Evolutionary conservation across 202 grass and related monocot species (phyloP), one percentile per base, ranked within the genome.

Genomic region (Schoenoplectus tabernaemontani): DNA sequence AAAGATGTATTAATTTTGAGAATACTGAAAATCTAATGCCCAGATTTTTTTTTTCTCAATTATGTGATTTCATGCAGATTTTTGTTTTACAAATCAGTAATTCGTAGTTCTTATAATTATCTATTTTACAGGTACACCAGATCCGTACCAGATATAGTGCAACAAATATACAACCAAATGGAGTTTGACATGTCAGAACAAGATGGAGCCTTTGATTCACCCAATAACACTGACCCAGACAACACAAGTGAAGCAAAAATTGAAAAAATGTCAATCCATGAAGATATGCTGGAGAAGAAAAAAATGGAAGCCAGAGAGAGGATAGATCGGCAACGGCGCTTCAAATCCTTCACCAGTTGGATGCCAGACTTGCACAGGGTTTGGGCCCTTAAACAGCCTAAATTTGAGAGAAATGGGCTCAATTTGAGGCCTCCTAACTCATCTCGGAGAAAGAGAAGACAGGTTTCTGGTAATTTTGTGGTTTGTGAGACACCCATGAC

Each of bases 341-440:
- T 94, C 57, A 87, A 88, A 28, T 95, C 91, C 11, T 94, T 92
- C 86, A 98, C 95, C 9, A 98, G 95, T 81, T 95, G 89, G 87
- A 81, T 90, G 50, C 95, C 95, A 1, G 91, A 98, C 67, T 88
- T 98, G 70, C 86, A 82, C 38, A 91, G 89, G 26, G 86, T 98
- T 48, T 98, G 95, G 91, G 85, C 95, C 50, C 87, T 90, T 32
- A 97, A 92, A 80, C 89, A 88, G 61, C 89, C 84, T 0, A 90
- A 87, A 67, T 86, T 86, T 17, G 87, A 92, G 24, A 82, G 77
- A 23, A 22, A 66, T 58, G 64, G 19, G 36, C 57, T 0, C 5
- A 63, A 76, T 71, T 44, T 61, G 0, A 12, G n/a, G 57, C 74
- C 80, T n/a, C 79, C 87, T 59, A 66, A 59, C 54, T 83, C 50